Conservation (phyloP, 2,329 filamentous ascomycete genomes). For the Setomelanomma holmii region DNA sequence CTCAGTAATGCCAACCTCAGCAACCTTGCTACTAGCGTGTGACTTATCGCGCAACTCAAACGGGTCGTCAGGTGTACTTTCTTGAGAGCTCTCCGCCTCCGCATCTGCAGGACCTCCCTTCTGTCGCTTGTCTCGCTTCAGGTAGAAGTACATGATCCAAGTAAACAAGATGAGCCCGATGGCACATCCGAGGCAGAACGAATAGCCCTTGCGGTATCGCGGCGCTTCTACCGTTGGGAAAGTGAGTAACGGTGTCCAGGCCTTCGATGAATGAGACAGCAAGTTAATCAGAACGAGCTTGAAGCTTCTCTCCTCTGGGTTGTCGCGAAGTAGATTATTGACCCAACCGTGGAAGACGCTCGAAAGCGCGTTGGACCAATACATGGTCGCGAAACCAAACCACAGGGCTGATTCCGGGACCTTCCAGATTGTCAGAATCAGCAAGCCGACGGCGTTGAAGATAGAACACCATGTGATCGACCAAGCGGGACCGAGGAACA, state of each 20-base stretch:
- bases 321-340: constrained; percentile 31
- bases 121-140: constrained; percentile 4
- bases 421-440: constrained; percentile 61
- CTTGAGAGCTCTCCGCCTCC: neutral
- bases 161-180: constrained; percentile 5
- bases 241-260: constrained; percentile 10
- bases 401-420: constrained; percentile 61
- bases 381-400: constrained; percentile 59
- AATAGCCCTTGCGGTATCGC: constrained; percentile 6
- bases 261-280: constrained; percentile 8
- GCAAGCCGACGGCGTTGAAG: constrained; percentile 59
- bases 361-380: constrained; percentile 58
- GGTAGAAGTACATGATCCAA: constrained; percentile 4
- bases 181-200: constrained; percentile 10
- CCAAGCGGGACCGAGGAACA: constrained; percentile 59
- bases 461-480: constrained; percentile 59
- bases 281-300: constrained; percentile 14
- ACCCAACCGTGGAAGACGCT: constrained; percentile 63
- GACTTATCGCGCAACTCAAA: neutral
- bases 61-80: neutral
- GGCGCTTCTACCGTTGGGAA: constrained; percentile 12
- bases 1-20: neutral
- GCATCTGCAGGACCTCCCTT: neutral
- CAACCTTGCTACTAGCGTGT: neutral
- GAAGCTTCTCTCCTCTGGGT: constrained; percentile 10